Evolutionary conservation across 2,329 filamentous ascomycete genomes (phyloP).

Genomic region (Fusarium napiforme): DNA sequence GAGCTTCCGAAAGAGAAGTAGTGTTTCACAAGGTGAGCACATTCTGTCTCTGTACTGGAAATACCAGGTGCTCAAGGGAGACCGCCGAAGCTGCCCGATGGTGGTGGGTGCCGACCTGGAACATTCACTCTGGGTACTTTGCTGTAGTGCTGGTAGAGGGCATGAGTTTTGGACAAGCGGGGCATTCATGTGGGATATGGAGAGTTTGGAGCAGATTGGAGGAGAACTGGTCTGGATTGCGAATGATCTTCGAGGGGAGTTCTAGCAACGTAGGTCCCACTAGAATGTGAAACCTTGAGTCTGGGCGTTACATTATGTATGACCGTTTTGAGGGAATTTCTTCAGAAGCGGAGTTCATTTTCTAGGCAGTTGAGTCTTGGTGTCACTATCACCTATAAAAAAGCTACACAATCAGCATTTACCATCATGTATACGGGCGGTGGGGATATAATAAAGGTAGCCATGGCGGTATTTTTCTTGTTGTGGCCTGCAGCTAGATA

Average conservation of each 20-base stretch:
- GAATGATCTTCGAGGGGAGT: not conserved
- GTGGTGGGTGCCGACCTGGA: not conserved
- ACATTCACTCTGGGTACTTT: not conserved
- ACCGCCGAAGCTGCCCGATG: not conserved
- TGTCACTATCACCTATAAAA: too few relatives aligned
- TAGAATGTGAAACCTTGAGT: too few relatives aligned
- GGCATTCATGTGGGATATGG: not conserved
- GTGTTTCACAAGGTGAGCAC: not conserved
- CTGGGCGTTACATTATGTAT: too few relatives aligned
- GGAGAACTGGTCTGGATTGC: not conserved
- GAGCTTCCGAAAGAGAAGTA: not conserved
- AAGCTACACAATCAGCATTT: too few relatives aligned
- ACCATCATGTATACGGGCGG: too few relatives aligned
- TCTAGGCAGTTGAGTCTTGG: too few relatives aligned
- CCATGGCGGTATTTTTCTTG: too few relatives aligned
- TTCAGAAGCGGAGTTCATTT: too few relatives aligned
- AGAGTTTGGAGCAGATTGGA: not conserved
- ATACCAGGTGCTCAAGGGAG: not conserved
- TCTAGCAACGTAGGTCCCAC: too few relatives aligned
- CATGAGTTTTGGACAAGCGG: not conserved
- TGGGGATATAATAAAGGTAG: too few relatives aligned
- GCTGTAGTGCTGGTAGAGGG: rapidly evolving
- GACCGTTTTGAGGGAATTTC: too few relatives aligned
- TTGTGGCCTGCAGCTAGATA: too few relatives aligned
- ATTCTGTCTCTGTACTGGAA: not conserved